Evolutionary conservation across 2,329 filamentous ascomycete genomes (phyloP), one percentile per base, ranked within the genome.

Genomic region (Huntiella moniliformis): DNA sequence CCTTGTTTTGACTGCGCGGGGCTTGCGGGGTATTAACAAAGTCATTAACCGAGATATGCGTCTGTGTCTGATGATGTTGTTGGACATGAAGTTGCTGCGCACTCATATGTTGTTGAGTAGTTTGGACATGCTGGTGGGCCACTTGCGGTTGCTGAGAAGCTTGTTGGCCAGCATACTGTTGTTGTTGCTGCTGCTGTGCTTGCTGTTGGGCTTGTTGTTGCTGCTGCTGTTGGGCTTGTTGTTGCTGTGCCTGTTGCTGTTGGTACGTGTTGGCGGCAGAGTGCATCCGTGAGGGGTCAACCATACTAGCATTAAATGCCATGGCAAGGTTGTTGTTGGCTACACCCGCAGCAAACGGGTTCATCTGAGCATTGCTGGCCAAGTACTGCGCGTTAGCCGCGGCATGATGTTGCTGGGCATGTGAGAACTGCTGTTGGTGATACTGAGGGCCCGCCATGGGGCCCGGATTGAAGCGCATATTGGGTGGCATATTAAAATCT

Each of bases 321-420:
- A 70, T 71, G 49, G 77, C 64, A 52, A 82, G 68, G 7, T 67
- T 61, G 52, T 67, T 69, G 49, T 64, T 67, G 54, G 71, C 73
- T 10, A 71, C 67, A 2, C 44, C 47, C 16, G 38, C 31, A 15
- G 71, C 67, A 57, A 85, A 85, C 2, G 78, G 75, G 54, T 76
- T 79, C 52, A 82, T 71, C 56, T 71, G 70, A 43, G 74, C 69
- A 58, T 79, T 82, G 50, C 77, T 72, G 54, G 73, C 77, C 51
- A 77, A 74, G 60, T 91, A 92, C 47, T 70, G 72, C 43, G 81
- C 76, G 58, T 82, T 82, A 50, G 71, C 68, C 52, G 73, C 71
- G n/a, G 63, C 65, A 47, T 65, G 65, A 51, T 68, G 70, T 34
- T 61, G 63, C 44, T 62, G 63, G 52, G 73, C 71, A 38, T 66